Conservation (phyloP, 2,329 filamentous ascomycete genomes). For the Pseudogymnoascus sp. region DNA sequence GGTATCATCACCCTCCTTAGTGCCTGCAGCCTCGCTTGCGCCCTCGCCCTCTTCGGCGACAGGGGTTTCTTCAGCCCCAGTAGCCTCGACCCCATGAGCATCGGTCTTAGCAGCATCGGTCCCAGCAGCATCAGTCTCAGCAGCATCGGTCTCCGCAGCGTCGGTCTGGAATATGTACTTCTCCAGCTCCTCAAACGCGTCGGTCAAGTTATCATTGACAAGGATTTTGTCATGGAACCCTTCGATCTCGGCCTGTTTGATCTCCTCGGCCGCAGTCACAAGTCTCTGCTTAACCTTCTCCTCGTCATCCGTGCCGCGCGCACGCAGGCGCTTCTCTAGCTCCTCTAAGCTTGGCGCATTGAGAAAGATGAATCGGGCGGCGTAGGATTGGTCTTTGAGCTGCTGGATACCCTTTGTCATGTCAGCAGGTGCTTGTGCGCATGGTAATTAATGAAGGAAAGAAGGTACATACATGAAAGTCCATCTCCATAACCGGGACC, state of each 20-base stretch:
- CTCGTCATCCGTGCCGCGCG: slow-evolving; percentile 35
- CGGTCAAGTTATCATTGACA: slow-evolving; percentile 42
- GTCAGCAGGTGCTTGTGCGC: slow-evolving; percentile 8
- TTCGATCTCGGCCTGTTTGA: slow-evolving; percentile 37
- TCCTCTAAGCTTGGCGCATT: slow-evolving; percentile 33
- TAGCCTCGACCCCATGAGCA: slow-evolving; percentile 12
- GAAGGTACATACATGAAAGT: slow-evolving; percentile 38
- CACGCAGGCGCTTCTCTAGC: slow-evolving; percentile 35
- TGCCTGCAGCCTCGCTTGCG: neutral
- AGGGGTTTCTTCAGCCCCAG: slow-evolving; percentile 15
- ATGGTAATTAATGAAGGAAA: neutral
- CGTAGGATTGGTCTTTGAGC: slow-evolving; percentile 48
- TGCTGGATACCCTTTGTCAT: slow-evolving; percentile 42
- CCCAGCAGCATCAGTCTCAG: too few relatives aligned
- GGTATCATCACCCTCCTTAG: neutral
- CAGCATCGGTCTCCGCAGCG: slow-evolving; percentile 3
- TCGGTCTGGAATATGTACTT: slow-evolving; percentile 37
- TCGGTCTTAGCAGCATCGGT: too few relatives aligned
- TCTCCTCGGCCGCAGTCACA: slow-evolving; percentile 31
- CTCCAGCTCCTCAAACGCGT: slow-evolving; percentile 40
- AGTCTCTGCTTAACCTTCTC: slow-evolving; percentile 39
- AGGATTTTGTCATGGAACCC: slow-evolving; percentile 44
- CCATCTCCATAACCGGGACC: slow-evolving; percentile 49
- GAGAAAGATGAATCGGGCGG: slow-evolving; percentile 47
- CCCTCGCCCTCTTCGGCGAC: neutral